Evolutionary conservation across 176 grass and related monocot genomes (phyloP).

Genomic region (Ensete ventricosum): DNA sequence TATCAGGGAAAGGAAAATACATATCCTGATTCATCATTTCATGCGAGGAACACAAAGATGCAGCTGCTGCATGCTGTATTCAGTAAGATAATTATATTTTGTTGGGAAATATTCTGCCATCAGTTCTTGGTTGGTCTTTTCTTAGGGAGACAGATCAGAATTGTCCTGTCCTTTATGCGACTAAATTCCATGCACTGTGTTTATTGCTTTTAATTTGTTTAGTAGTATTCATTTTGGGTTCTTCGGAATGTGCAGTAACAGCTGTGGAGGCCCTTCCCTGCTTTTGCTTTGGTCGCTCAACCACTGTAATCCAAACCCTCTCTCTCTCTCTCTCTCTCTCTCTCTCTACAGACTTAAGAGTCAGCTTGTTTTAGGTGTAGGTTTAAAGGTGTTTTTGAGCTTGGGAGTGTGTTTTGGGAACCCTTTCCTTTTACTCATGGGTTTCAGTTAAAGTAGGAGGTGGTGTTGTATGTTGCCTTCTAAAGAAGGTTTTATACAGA

Average conservation of each 20-base stretch:
- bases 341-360: slow-evolving; percentile 5
- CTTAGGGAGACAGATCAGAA: slow-evolving; percentile 16
- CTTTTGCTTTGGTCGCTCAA: slow-evolving; percentile 23
- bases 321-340: slow-evolving; percentile 29
- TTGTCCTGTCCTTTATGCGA: background rate
- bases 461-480: too few relatives aligned
- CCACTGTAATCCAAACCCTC: background rate
- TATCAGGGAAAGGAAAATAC: slow-evolving; percentile 8
- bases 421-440: background rate
- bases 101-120: background rate
- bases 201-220: background rate
- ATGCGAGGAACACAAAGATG: slow-evolving; percentile 1
- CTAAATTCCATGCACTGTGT: background rate
- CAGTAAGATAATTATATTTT: background rate
- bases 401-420: background rate
- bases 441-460: slow-evolving; percentile 47
- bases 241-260: background rate
- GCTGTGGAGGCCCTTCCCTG: background rate
- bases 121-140: slow-evolving; percentile 4
- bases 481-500: too few relatives aligned
- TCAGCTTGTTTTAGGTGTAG: background rate
- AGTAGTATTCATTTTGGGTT: too few relatives aligned
- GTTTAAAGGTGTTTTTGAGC: slow-evolving; percentile 2
- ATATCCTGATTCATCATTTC: slow-evolving; percentile 14
- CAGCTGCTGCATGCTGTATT: background rate